Evolutionary conservation across 306 rosid species (phyloP).

Genomic region (Cucurbita moschata): DNA sequence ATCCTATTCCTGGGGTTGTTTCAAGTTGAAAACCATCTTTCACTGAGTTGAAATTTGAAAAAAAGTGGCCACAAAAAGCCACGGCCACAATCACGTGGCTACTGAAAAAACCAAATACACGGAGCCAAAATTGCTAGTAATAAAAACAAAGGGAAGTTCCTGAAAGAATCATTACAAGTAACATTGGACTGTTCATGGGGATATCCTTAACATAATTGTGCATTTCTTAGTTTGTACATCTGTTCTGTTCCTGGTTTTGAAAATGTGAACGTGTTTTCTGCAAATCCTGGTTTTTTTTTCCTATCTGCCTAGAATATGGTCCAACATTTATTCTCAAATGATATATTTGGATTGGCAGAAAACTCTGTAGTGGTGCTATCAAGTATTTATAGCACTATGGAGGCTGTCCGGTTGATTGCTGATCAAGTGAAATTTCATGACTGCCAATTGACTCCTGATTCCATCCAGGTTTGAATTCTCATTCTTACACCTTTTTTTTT

Average conservation of each 20-base stretch:
- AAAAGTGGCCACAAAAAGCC: neutral
- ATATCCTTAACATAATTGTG: neutral
- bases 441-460: constrained; percentile 78
- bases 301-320: neutral
- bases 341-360: constrained; percentile 40
- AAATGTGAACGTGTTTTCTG: too few species aligned
- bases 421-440: constrained; percentile 56
- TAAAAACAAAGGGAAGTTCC: neutral
- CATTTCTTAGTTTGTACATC: neutral
- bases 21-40: neutral
- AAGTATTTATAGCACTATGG: constrained; percentile 72
- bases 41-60: neutral
- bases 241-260: too few species aligned
- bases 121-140: neutral
- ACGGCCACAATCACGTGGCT: neutral
- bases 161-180: neutral
- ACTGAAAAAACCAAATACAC: neutral
- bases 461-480: constrained; percentile 37
- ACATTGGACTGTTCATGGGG: neutral
- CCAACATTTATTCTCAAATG: neutral
- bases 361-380: constrained; percentile 54
- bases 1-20: neutral
- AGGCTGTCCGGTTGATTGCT: constrained; percentile 86
- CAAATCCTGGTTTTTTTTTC: too few species aligned
- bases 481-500: neutral